Percentiles rank a stretch among this genome's conserved stretches.
These are phyloP conservation scores for Royoungia palumana DNA, from an alignment of 768 basidiomycete species.

Conservation along the genomic window DNA sequence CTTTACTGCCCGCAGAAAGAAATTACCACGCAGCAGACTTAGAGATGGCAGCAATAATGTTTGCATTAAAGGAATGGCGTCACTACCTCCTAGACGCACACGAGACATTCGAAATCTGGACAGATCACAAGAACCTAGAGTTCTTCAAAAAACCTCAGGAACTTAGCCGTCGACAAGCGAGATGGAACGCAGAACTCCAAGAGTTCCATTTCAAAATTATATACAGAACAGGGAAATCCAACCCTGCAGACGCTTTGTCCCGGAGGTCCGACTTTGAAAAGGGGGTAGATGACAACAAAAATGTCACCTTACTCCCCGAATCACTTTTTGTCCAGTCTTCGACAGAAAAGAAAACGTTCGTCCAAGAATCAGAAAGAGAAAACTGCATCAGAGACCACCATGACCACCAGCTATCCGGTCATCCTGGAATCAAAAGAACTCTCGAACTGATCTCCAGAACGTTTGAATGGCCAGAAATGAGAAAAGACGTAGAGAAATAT, in stretches of 20 bases:
- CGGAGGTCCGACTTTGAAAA: neutral
- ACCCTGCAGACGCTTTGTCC: neutral
- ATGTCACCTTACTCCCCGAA: too few species aligned
- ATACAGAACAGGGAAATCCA: neutral
- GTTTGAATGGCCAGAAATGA: too few species aligned
- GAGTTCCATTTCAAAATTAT: neutral
- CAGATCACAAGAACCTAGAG: constrained; percentile 41
- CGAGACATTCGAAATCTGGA: constrained; percentile 21
- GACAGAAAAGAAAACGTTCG: too few species aligned
- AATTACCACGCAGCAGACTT: neutral
- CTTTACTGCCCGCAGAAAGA: neutral
- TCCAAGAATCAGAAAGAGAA: too few species aligned
- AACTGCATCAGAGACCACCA: too few species aligned
- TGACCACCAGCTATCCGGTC: too few species aligned
- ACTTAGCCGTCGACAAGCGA: constrained; percentile 41
- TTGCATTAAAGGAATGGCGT: neutral
- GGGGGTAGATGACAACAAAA: too few species aligned
- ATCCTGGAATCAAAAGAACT: too few species aligned
- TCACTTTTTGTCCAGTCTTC: too few species aligned
- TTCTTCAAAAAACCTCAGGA: constrained; percentile 39
- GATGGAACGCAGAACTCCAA: neutral
- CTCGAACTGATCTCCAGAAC: too few species aligned
- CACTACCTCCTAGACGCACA: neutral
- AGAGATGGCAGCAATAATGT: neutral
- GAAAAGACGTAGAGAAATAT: too few species aligned